A percentile compares a stretch with the other conserved stretches of the same genome.
These are phyloP conservation scores for Schizophyllum amplum DNA, from an alignment of 1,284 basidiomycete species.

Conservation along the genomic window DNA sequence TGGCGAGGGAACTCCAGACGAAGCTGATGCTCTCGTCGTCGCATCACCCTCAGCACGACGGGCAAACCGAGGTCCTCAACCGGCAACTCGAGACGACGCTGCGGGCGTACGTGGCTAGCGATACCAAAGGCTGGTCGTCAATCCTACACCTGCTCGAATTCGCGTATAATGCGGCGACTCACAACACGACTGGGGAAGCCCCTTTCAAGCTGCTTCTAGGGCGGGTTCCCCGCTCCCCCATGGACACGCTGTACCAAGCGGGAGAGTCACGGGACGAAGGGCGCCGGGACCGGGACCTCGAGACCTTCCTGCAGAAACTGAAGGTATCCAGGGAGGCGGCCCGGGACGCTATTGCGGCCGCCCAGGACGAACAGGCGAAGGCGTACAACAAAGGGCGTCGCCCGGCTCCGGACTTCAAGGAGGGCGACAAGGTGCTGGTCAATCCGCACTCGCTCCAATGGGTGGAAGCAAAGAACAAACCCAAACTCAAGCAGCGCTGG, in stretches of 20 bases:
- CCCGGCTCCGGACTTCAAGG: conserved; percentile 10
- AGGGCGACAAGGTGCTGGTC: conserved; percentile 20
- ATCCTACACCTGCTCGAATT: conserved; percentile 15
- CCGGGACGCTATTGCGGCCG: conserved; percentile 1
- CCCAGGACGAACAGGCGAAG: conserved; percentile 12
- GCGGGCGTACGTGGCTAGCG: conserved; percentile 9
- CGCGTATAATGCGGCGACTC: conserved; percentile 10
- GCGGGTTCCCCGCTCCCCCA: neutral
- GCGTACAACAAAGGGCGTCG: conserved; percentile 15
- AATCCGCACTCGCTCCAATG: conserved; percentile 23
- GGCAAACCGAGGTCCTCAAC: conserved; percentile 16
- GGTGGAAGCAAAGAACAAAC: conserved; percentile 18
- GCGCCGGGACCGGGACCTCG: neutral
- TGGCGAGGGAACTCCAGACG: conserved; percentile 8
- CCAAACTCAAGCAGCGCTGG: conserved; percentile 21
- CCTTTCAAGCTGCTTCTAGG: conserved; percentile 4
- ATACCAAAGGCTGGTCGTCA: conserved; percentile 22
- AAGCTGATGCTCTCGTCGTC: conserved; percentile 8
- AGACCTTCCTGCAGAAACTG: conserved; percentile 2
- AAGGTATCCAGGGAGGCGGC: conserved; percentile 2
- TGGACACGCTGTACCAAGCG: neutral
- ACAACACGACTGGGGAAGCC: conserved; percentile 2
- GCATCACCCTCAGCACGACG: conserved; percentile 16
- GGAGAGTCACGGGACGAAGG: neutral
- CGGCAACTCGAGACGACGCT: conserved; percentile 9